Evolutionary conservation across 441 rosid species (phyloP), one percentile per base, ranked within the genome.

Genomic region (Populus hybrid): DNA sequence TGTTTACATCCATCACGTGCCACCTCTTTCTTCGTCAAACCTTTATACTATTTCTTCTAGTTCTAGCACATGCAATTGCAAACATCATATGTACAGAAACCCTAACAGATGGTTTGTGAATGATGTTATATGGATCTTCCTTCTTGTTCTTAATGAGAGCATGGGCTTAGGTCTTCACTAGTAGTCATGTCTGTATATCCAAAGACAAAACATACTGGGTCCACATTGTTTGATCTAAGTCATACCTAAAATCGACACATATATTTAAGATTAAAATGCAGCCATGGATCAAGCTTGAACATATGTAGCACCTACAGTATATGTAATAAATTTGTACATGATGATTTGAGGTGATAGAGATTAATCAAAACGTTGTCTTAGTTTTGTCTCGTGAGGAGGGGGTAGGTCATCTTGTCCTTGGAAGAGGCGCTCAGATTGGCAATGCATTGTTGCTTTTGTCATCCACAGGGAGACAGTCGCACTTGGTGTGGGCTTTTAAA

Each of bases 1-100:
- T 18, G 12, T 18, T 69, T 78, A 78, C 75, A 64, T 16, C 61
- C 75, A 35, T 84, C 88, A 81, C 85, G 79, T 81, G 88, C 82
- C 78, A 23, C 40, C 77, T 63, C 36, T n/a, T 69, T 35, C 16
- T 18, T 3, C 45, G 18, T 2, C 33, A 64, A 4, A 10, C 23
- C 35, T 0, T n/a, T 40, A 38, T 38, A 8, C 42, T 38, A 7
- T 11, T 12, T 1, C 64, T 23, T 2, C 24, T n/a, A n/a, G n/a
- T n/a, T n/a, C n/a, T 24, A 2, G 16, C 64, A 35, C 29, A 72
- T 36, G 67, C 35, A 26, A 31, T 3, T 18, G 67, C 35, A 26
- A 31, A 12, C 31, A 24, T 59, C 28, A 2, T 24, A 20, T 9
- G 3, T 61, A 7, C 3, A 11, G 0, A 9, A 29, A 7, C 21